phyloP scores from a whole-genome alignment of 106 monocot genomes.

The Xerophyta viscosa region DNA sequence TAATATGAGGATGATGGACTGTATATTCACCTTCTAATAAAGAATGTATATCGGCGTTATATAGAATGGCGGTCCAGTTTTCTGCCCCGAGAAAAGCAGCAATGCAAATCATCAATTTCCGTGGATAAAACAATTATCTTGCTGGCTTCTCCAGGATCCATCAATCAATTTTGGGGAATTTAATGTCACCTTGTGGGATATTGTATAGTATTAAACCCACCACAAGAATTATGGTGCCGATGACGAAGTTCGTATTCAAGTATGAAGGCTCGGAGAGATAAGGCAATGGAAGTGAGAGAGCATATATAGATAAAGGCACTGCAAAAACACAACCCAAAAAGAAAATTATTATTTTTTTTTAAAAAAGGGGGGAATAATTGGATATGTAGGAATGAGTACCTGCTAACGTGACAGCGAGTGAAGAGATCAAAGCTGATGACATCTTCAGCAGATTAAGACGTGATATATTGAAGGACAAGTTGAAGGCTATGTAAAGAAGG shows the following conservation, averaged over 20 bases:
- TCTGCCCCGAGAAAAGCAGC: background rate
- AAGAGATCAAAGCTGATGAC: slow-evolving; percentile 86
- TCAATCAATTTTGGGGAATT: slow-evolving; percentile 37
- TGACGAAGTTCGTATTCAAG: slow-evolving; percentile 50
- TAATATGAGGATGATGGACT: no score
- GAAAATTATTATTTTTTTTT: background rate
- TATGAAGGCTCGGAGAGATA: slow-evolving; percentile 52
- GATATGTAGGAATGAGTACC: slow-evolving; percentile 24
- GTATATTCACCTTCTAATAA: no score
- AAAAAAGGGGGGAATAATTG: background rate
- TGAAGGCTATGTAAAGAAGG: slow-evolving; percentile 61
- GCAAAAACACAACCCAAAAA: slow-evolving; percentile 16
- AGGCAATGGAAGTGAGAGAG: slow-evolving; percentile 78
- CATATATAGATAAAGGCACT: slow-evolving; percentile 85
- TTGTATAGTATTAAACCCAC: slow-evolving; percentile 78
- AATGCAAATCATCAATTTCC: no score
- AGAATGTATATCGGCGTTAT: no score
- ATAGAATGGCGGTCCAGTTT: no score
- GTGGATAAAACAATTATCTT: no score
- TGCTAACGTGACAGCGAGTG: slow-evolving; percentile 67
- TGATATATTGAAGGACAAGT: slow-evolving; percentile 94
- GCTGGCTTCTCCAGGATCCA: no score
- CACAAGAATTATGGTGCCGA: slow-evolving; percentile 68
- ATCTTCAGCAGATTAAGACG: slow-evolving; percentile 87
- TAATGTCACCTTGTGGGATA: slow-evolving; percentile 34